phyloP scores from a whole-genome alignment of 2,329 filamentous ascomycete species.

The Orbilia javanica region DNA sequence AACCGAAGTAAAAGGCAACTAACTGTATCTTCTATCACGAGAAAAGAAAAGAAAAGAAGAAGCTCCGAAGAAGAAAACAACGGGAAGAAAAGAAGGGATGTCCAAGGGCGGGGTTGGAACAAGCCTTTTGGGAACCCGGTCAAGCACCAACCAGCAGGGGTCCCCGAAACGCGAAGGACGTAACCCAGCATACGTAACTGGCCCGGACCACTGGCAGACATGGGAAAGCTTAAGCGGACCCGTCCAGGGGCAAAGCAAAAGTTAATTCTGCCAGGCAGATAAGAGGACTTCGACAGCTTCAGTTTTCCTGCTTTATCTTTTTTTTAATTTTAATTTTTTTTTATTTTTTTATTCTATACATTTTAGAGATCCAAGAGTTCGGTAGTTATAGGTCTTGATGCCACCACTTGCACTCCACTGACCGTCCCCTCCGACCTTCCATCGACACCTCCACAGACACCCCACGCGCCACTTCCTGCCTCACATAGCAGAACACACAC shows the following conservation, averaged over 20 bases:
- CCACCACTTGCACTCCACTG: too few relatives aligned
- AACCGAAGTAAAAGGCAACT: background rate
- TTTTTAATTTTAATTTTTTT: background rate
- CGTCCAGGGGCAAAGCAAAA: constrained; percentile 4
- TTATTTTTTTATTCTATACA: too few relatives aligned
- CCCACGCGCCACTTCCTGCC: background rate
- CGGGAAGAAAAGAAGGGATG: background rate
- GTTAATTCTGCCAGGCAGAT: too few relatives aligned
- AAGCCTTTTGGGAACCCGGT: constrained; percentile 14
- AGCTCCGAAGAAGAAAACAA: too few relatives aligned
- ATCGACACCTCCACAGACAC: background rate
- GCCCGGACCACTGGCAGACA: background rate
- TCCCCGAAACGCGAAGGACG: background rate
- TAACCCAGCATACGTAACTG: background rate
- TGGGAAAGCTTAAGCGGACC: constrained; percentile 15
- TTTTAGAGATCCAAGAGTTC: too few relatives aligned
- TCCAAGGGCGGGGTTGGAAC: background rate
- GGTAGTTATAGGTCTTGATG: too few relatives aligned
- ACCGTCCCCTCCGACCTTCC: too few relatives aligned
- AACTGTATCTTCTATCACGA: background rate
- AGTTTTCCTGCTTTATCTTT: background rate
- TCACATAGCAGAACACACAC: background rate
- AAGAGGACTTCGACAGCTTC: background rate
- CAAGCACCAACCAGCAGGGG: constrained; percentile 1
- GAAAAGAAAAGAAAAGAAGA: background rate